Evolutionary conservation across 2,329 filamentous ascomycete species (phyloP).

Genomic region (Colletotrichum orbiculare): DNA sequence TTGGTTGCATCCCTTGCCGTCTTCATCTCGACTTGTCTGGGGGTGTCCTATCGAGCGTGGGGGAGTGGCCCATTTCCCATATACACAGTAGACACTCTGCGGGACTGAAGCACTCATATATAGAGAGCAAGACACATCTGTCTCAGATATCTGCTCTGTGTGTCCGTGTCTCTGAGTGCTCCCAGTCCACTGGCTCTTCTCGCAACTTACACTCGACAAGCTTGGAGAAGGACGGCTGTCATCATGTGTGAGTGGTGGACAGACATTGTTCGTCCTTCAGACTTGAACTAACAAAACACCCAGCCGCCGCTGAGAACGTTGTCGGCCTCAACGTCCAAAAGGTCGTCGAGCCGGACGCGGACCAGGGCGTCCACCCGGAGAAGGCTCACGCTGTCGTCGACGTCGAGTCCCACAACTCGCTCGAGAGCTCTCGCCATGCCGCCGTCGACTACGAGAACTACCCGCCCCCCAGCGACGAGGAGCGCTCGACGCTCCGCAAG

Average conservation of each 20-base stretch:
- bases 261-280: neutral
- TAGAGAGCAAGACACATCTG: neutral
- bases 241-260: constrained; percentile 20
- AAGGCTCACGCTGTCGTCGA: constrained; percentile 9
- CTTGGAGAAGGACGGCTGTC: neutral
- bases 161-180: no score
- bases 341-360: constrained; percentile 26
- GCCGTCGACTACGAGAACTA: constrained; percentile 19
- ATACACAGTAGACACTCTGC: neutral
- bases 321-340: constrained; percentile 23
- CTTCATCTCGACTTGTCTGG: neutral
- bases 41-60: constrained; percentile 3
- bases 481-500: constrained; percentile 31
- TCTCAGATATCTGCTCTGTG: no score
- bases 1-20: neutral
- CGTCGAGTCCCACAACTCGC: constrained; percentile 18
- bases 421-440: neutral
- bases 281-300: neutral
- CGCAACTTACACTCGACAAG: no score
- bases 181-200: no score
- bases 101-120: neutral
- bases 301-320: constrained; percentile 25
- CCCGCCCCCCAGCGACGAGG: constrained; percentile 26
- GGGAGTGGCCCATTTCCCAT: neutral
- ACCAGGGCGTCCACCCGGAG: constrained; percentile 14